These are phyloP conservation scores for Globisporangium cederbergense DNA, from an alignment of 352 stramenopile species.

Conservation along the genomic window DNA sequence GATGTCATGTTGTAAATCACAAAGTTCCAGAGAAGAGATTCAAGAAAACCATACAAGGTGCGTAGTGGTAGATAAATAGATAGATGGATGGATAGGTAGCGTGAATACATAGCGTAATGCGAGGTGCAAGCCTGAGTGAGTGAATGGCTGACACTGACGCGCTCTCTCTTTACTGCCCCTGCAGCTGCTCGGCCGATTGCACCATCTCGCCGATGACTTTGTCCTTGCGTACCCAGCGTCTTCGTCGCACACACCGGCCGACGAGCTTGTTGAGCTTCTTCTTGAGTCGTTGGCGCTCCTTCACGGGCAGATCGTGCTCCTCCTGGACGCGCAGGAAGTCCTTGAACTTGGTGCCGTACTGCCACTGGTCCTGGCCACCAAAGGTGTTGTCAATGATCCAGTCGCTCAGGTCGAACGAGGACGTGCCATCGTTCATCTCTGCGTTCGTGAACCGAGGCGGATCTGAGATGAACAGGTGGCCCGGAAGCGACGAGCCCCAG, in stretches of 20 bases:
- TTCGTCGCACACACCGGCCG: conserved; percentile 69
- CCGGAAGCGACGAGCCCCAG: conserved; percentile 74
- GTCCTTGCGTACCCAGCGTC: conserved; percentile 77
- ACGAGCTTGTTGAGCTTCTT: conserved; percentile 85
- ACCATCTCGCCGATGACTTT: conserved; percentile 42
- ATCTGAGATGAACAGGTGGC: conserved; percentile 74
- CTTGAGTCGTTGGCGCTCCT: conserved; percentile 63
- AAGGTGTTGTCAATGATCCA: conserved; percentile 80
- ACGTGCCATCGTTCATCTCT: conserved; percentile 61
- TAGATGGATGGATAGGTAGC: background rate
- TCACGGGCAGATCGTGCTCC: conserved; percentile 34
- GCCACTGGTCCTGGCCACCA: conserved; percentile 73
- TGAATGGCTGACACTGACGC: background rate
- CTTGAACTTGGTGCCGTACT: conserved; percentile 85
- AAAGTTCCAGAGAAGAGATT: background rate
- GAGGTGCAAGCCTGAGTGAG: background rate
- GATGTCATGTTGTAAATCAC: background rate
- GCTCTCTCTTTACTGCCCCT: conserved; percentile 1
- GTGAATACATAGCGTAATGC: conserved; percentile 4
- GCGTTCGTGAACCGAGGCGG: conserved; percentile 76
- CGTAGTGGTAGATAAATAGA: conserved; percentile 2
- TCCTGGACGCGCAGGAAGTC: conserved; percentile 73
- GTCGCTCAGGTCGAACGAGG: conserved; percentile 57
- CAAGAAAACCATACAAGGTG: background rate
- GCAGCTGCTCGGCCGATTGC: conserved; percentile 2